Percentiles rank a stretch among this genome's conserved stretches.
Conservation (phyloP, 495 filamentous ascomycete species). For the Neurospora cerealis region DNA sequence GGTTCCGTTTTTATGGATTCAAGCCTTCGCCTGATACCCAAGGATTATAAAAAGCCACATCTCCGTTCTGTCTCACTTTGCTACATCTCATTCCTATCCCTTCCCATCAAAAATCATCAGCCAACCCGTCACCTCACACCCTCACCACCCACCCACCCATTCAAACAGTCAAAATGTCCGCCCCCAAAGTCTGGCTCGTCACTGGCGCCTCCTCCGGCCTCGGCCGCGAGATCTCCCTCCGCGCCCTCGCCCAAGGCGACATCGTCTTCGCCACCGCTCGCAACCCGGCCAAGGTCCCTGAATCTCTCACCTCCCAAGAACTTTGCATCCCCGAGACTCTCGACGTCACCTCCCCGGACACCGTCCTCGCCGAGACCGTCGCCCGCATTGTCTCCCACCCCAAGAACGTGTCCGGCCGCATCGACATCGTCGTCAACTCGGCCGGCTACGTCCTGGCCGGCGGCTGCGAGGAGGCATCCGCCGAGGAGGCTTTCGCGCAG, state of each 20-base stretch:
- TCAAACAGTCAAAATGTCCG: not conserved
- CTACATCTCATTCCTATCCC: not conserved
- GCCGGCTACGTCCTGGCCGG: constrained; percentile 36
- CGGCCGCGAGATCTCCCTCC: constrained; percentile 32
- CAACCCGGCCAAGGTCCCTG: constrained; percentile 5
- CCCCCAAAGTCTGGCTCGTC: constrained; percentile 30
- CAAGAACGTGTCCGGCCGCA: constrained; percentile 23
- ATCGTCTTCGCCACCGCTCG: constrained; percentile 35
- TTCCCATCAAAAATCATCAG: not conserved
- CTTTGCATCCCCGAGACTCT: constrained; percentile 24
- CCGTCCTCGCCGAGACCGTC: constrained; percentile 20
- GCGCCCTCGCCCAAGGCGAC: constrained; percentile 34
- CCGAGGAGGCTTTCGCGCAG: constrained; percentile 5
- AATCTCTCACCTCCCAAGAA: not conserved
- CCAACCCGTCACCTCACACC: not conserved
- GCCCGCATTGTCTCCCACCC: not conserved
- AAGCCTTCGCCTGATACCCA: not conserved
- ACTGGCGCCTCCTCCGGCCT: constrained; percentile 46
- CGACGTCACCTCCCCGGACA: constrained; percentile 18
- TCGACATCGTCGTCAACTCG: constrained; percentile 44
- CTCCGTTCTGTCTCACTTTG: not conserved
- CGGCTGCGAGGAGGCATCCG: constrained; percentile 31
- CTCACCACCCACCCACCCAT: not conserved
- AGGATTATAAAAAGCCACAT: not conserved
- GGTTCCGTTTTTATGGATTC: not conserved